Base-by-base conservation (phyloP, 192 early-diverging fungal genomes). In the Martensiomyces pterosporus region DNA sequence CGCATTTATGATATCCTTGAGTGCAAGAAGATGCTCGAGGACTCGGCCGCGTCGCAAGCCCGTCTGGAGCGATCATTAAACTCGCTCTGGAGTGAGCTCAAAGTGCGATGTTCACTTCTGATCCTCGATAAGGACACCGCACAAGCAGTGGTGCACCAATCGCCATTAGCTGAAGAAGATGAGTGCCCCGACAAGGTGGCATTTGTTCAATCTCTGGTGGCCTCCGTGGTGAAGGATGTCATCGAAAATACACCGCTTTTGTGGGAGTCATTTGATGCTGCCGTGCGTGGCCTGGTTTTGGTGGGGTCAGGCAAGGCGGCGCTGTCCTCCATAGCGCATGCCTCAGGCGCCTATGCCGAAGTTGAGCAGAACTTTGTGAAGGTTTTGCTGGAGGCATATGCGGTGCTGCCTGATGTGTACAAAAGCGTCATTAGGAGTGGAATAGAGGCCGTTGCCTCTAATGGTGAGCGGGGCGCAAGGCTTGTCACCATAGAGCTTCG, bases 51-150 rank as follows among this genome's bases (percentile, higher is more conserved):
- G 5, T 36, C 67, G 12, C 67, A 60, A 14, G 22, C 23, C 1
- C 57, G 61, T n/a, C 17, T 55, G 9, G 67, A 71, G 9, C 61
- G 67, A 21, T 33, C 39, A 4, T 49, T 71, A n/a, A 71, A 64
- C 26, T 47, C 67, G 12, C 41, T 56, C 1, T 71, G 67, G 67
- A 36, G 35, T 4, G 67, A 71, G 24, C 60, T 71, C 15, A 71
- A 71, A 36, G 23, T 39, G 14, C 47, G 34, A 15, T 71, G 67
- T 40, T 58, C 67, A 3, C 49, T 71, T 18, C 47, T 71, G 36
- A 51, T 71, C 13, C 38, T 59, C 9, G 57, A 64, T 36, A 64
- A 71, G 52, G 67, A 64, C 22, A 25, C 19, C 1, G 22, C 21
- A 14, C 49, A 65, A 24, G 12, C 26, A 15, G 39, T 46, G 0